Evolutionary conservation across 1,284 basidiomycete species (phyloP).

Genomic region (Papiliotrema terrestris): DNA sequence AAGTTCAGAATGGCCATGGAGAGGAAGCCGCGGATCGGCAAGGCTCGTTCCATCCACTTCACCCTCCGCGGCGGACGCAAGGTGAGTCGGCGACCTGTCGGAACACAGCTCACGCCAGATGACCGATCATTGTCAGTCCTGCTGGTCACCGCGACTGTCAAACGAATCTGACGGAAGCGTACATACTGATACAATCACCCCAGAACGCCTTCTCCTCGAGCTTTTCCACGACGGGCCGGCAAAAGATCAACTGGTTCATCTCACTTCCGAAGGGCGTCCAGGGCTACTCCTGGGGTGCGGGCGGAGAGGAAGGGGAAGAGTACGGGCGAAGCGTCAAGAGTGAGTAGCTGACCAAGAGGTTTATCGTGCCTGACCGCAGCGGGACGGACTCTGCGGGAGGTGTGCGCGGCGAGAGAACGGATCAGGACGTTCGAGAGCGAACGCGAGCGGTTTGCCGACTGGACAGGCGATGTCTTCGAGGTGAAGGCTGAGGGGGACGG

Average conservation of each 20-base stretch:
- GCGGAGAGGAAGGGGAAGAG: slow-evolving; percentile 32
- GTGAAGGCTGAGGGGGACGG: neutral
- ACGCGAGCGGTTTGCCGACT: neutral
- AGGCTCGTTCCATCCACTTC: slow-evolving; percentile 30
- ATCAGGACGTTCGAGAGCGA: neutral
- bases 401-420: neutral
- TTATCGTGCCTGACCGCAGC: neutral
- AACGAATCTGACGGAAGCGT: slow-evolving; percentile 16
- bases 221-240: slow-evolving; percentile 14
- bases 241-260: slow-evolving; percentile 37
- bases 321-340: slow-evolving; percentile 38
- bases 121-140: slow-evolving; percentile 24
- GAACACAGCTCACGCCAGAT: slow-evolving; percentile 18
- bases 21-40: slow-evolving; percentile 10
- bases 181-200: slow-evolving; percentile 24
- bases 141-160: neutral
- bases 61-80: slow-evolving; percentile 27
- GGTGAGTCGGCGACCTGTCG: slow-evolving; percentile 18
- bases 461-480: slow-evolving; percentile 1
- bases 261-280: slow-evolving; percentile 22
- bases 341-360: slow-evolving; percentile 8
- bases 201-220: slow-evolving; percentile 10
- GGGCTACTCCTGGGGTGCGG: slow-evolving; percentile 30
- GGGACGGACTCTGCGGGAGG: neutral
- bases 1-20: slow-evolving; percentile 21